phyloP scores from a whole-genome alignment of 805 yeast genomes.

The Metschnikowia arizonensis region DNA sequence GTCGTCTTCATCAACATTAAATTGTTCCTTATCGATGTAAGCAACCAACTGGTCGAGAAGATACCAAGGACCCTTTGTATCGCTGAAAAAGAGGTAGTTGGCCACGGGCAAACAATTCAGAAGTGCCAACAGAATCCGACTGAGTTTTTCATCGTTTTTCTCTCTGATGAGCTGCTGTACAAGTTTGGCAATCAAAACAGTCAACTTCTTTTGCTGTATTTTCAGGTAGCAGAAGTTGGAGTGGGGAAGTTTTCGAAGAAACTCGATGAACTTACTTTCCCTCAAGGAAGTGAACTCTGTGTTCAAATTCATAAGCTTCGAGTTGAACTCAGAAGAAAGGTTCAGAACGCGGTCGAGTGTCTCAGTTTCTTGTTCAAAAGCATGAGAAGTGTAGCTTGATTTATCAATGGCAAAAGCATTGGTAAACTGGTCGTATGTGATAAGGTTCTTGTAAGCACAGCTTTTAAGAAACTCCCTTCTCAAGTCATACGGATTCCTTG shows the following conservation, averaged over 20 bases:
- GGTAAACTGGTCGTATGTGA: slow-evolving; percentile 25
- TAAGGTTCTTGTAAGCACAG: slow-evolving; percentile 27
- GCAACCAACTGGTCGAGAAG: slow-evolving; percentile 23
- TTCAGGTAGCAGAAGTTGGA: slow-evolving; percentile 18
- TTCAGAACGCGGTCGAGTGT: slow-evolving; percentile 19
- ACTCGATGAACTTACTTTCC: slow-evolving; percentile 35
- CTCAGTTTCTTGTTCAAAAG: slow-evolving; percentile 26
- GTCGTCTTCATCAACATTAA: slow-evolving; percentile 46
- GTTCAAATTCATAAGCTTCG: slow-evolving; percentile 31
- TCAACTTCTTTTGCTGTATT: slow-evolving; percentile 15
- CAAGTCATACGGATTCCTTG: slow-evolving; percentile 22
- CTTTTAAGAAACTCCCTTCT: slow-evolving; percentile 28
- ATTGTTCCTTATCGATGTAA: slow-evolving; percentile 17
- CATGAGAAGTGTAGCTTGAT: slow-evolving; percentile 20
- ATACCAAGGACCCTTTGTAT: slow-evolving; percentile 15
- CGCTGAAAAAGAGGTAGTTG: slow-evolving; percentile 15
- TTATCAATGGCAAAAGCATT: slow-evolving; percentile 27
- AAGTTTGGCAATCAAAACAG: slow-evolving; percentile 18
- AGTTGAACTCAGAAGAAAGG: slow-evolving; percentile 21
- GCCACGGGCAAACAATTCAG: slow-evolving; percentile 14
- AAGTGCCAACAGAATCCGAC: slow-evolving; percentile 20
- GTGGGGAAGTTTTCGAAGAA: slow-evolving; percentile 20
- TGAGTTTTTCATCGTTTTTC: slow-evolving; percentile 24
- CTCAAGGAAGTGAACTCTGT: slow-evolving; percentile 39
- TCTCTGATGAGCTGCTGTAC: slow-evolving; percentile 13